A percentile compares a stretch with the other conserved stretches of the same genome.
Evolutionary conservation across 1,284 basidiomycete species (phyloP).

Genomic region (Sanghuangporus sanghuang): DNA sequence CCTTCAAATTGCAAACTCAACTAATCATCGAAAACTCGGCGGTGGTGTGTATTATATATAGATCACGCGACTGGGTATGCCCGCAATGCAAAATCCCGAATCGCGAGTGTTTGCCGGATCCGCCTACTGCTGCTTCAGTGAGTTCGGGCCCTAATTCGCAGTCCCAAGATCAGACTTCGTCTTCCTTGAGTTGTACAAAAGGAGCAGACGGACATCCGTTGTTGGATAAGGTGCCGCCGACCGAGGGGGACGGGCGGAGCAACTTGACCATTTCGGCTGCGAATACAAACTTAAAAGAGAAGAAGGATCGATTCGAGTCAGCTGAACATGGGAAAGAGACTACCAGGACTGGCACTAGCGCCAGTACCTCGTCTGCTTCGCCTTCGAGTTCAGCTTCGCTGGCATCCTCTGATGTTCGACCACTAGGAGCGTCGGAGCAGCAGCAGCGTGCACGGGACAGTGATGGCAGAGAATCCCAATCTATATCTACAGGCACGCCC

Average conservation of each 20-base stretch:
- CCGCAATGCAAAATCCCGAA: slow-evolving; percentile 70
- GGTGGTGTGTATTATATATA: slow-evolving; percentile 26
- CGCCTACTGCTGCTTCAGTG: slow-evolving; percentile 23
- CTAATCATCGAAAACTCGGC: neutral
- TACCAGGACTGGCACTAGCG: neutral
- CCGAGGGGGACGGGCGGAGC: neutral
- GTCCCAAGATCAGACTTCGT: neutral
- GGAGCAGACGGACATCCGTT: neutral
- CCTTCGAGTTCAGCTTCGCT: neutral
- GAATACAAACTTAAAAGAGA: neutral
- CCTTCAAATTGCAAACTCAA: neutral
- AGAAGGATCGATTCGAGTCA: neutral
- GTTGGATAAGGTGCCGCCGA: neutral
- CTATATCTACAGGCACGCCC: neutral
- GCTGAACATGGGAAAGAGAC: neutral
- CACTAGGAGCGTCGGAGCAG: neutral
- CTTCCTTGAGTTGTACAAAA: neutral
- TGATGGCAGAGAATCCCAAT: neutral
- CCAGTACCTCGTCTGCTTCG: neutral
- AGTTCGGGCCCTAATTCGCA: neutral
- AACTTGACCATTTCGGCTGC: neutral
- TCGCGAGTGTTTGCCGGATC: slow-evolving; percentile 66
- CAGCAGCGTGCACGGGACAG: neutral
- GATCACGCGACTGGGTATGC: slow-evolving; percentile 81
- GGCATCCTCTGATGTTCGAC: neutral